Base-by-base conservation (phyloP, 495 filamentous ascomycete species). In the Physcia stellaris region DNA sequence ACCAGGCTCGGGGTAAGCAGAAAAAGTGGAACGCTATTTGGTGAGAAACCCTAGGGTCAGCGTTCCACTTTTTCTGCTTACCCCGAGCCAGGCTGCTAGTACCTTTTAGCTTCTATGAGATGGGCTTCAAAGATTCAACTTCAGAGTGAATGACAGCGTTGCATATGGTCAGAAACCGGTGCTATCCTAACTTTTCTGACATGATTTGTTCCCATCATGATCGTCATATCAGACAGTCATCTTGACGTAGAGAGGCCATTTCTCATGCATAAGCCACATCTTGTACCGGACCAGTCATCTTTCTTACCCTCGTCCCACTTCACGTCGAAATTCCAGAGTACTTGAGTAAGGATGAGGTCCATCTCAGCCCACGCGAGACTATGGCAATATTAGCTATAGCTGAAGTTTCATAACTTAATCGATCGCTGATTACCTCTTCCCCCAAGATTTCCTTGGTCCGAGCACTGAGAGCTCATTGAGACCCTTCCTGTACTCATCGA, bases 261-360 rank as follows among this genome's bases (percentile, higher is more conserved):
- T 62, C 16, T 62, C 47, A 49, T 58, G 57, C 1, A 60, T 29
- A 24, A 54, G 26, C 27, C 46, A 62, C 1, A 58, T 50, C 31
- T 50, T 60, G 28, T 63, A 20, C 57, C 48, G 13, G 59, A 47
- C 51, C 62, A 57, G 33, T 53, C 52, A 10, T 58, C 35, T 13
- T 17, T 33, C 22, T 48, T 47, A 11, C 53, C 50, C 2, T 56
- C 46, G 9, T 47, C 42, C 4, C 56, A 45, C 35, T 61, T 52
- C 13, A 70, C 30, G 36, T 72, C 63, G 48, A 68, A 68, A 19
- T 52, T 51, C 54, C 58, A 68, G 2, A 70, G 35, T 12, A 68
- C 23, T 40, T 65, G 66, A 2, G 59, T 52, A 2, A 68, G 21
- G 10, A 62, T 55, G 12, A 68, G 39, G 15, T 63, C 52, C 57